Conservation (phyloP, 768 basidiomycete species). For the Leccinum fibrillosum region DNA sequence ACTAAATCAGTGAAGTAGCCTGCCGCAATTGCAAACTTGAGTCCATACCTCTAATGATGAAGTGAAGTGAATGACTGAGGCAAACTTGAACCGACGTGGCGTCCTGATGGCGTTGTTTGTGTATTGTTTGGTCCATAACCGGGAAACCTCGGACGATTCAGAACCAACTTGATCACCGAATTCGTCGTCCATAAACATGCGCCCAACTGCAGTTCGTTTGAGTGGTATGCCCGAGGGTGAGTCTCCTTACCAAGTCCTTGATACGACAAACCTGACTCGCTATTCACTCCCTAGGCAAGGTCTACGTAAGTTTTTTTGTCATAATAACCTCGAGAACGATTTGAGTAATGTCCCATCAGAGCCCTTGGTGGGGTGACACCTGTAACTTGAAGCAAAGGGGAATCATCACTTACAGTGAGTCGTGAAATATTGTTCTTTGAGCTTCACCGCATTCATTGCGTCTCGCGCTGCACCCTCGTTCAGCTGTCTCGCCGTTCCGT, state of each 20-base stretch:
- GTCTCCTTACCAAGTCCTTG: conserved; percentile 26
- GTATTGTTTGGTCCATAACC: conserved; percentile 31
- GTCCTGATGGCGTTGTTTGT: conserved; percentile 22
- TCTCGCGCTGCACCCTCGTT: background rate
- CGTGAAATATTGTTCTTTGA: background rate
- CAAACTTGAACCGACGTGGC: background rate
- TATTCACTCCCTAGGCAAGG: conserved; percentile 52
- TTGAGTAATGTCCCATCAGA: conserved; percentile 42
- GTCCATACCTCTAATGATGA: conserved; percentile 15
- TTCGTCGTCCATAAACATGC: conserved; percentile 37
- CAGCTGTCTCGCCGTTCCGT: conserved; percentile 83
- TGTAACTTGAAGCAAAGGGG: conserved; percentile 71
- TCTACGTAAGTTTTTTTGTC: conserved; percentile 62
- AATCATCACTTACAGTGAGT: conserved; percentile 78
- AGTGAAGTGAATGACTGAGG: background rate
- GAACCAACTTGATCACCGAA: background rate
- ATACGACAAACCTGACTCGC: background rate
- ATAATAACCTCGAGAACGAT: background rate
- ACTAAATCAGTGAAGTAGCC: background rate
- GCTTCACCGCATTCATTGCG: background rate
- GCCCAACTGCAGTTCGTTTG: conserved; percentile 47
- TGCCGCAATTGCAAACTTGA: background rate
- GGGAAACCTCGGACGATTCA: conserved; percentile 26
- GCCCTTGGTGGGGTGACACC: conserved; percentile 88
- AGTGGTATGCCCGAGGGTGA: conserved; percentile 85